Percentiles rank a stretch among this genome's conserved stretches.
Conservation (phyloP, 768 basidiomycete genomes). For the Macrolepiota fuliginosa region DNA sequence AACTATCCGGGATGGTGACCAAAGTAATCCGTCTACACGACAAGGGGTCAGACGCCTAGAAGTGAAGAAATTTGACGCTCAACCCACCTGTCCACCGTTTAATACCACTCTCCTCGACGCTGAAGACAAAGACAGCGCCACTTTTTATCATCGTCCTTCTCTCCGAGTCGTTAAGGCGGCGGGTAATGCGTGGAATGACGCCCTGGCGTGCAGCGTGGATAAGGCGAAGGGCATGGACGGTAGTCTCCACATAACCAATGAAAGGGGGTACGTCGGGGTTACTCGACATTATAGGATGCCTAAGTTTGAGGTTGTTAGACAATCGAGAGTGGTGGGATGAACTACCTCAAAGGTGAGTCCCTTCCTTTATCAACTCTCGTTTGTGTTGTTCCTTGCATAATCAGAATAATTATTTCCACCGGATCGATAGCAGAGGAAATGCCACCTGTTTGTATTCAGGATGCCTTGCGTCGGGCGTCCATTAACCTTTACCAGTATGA, state of each 20-base stretch:
- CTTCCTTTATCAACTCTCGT: constrained; percentile 40
- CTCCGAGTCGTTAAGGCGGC: constrained; percentile 82
- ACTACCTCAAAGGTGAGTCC: constrained; percentile 37
- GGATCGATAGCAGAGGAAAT: constrained; percentile 29
- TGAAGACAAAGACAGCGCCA: constrained; percentile 82
- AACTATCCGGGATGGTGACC: constrained; percentile 83
- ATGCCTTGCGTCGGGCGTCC: constrained; percentile 36
- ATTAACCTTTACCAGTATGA: constrained; percentile 37
- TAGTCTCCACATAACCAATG: constrained; percentile 79
- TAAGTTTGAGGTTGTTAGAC: constrained; percentile 60
- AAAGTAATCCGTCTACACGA: constrained; percentile 54
- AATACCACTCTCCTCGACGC: constrained; percentile 85
- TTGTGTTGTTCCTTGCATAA: constrained; percentile 34
- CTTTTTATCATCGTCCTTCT: constrained; percentile 60
- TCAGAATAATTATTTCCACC: constrained; percentile 26
- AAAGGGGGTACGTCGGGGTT: constrained; percentile 65
- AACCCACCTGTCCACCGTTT: constrained; percentile 77
- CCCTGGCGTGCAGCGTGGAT: constrained; percentile 82
- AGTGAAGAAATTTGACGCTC: constrained; percentile 9
- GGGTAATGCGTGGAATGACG: constrained; percentile 78
- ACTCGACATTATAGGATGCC: constrained; percentile 42
- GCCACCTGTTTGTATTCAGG: constrained; percentile 14
- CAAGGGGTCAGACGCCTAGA: constrained; percentile 16
- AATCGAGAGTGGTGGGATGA: constrained; percentile 41
- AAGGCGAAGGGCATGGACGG: constrained; percentile 76